Base-by-base conservation (phyloP, 768 basidiomycete species). In the Boletus huronensis region DNA sequence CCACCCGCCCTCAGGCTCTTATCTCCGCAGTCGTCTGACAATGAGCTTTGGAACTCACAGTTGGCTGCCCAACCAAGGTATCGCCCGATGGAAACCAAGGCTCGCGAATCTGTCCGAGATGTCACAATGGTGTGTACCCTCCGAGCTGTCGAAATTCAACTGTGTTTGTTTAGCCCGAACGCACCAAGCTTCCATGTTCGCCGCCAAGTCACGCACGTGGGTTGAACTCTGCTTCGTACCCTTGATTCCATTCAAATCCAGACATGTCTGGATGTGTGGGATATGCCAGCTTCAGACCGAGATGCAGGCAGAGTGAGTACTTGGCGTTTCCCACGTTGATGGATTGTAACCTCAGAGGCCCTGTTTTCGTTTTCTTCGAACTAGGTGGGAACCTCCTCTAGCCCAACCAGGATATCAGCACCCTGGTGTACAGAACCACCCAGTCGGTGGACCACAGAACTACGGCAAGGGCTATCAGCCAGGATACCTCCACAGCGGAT, bases 141-240 rank as follows among this genome's bases (percentile, higher is more conserved):
- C 39, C 5, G 17, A 25, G 26, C 6, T 10, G 17, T 43, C 28
- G 21, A 17, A 1, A 31, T 10, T 14, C 21, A 6, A n/a, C 17
- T 16, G 0, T 17, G 5, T 34, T 48, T 28, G 25, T 23, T 46
- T 9, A 38, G 39, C 31, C 5, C 38, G 34, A 11, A 21, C 43
- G n/a, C 23, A 16, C 59, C 23, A 16, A 87, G 87, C 74, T 23
- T 77, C 83, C 48, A 82, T 87, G 52, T 70, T 83, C 46, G 73
- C 79, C 29, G 84, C 84, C 29, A 88, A 86, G 67, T 77, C 78
- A 32, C 82, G 82, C 51, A 80, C 72, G 35, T 90, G 87, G 88
- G 86, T 91, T 64, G 85, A 88, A 69, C 65, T 91, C 42, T 90
- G 84, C 73, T 87, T 82, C 68, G 76, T 91, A 14, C 88, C 85